These are phyloP conservation scores for Aspergillus costaricaensis DNA, from an alignment of 2,329 filamentous ascomycete species.

Conservation along the genomic window DNA sequence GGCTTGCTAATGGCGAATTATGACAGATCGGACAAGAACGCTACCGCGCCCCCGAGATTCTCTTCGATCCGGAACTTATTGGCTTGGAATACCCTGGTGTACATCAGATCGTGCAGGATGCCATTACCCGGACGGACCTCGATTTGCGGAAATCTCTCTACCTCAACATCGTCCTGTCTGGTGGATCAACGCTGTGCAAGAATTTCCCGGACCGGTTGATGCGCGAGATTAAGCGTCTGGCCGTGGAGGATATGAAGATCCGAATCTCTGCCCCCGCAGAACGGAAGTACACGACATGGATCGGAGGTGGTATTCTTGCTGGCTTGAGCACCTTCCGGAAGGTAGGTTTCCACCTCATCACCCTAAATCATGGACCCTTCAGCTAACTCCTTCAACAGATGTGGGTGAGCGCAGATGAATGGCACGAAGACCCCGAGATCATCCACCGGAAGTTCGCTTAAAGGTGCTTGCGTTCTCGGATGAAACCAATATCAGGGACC, in stretches of 20 bases:
- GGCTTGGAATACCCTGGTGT: conserved; percentile 95
- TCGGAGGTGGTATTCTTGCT: conserved; percentile 94
- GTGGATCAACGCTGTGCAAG: conserved; percentile 93
- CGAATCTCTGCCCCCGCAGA: conserved; percentile 98
- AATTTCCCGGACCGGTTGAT: conserved; percentile 93
- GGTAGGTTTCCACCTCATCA: conserved; percentile 55
- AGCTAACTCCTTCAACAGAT: conserved; percentile 61
- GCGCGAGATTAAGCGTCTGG: conserved; percentile 86
- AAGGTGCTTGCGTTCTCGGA: conserved; percentile 16
- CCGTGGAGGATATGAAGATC: conserved; percentile 98
- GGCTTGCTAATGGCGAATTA: conserved; percentile 2
- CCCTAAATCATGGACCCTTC: background rate
- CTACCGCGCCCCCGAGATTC: conserved; percentile 93
- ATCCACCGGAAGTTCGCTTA: conserved; percentile 97
- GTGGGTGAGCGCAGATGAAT: conserved; percentile 99
- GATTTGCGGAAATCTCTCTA: conserved; percentile 93
- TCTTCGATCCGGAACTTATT: conserved; percentile 97
- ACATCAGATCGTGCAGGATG: conserved; percentile 96
- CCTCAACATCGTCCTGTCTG: conserved; percentile 95
- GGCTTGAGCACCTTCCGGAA: conserved; percentile 98
- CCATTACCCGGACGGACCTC: conserved; percentile 92
- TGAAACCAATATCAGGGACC: background rate
- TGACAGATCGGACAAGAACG: conserved; percentile 82
- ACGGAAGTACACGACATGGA: conserved; percentile 98
- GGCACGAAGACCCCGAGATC: conserved; percentile 99